A percentile compares a stretch with the other conserved stretches of the same genome.
Conservation (phyloP, 2,329 filamentous ascomycete species). For the Cryphonectria carpinicola region DNA sequence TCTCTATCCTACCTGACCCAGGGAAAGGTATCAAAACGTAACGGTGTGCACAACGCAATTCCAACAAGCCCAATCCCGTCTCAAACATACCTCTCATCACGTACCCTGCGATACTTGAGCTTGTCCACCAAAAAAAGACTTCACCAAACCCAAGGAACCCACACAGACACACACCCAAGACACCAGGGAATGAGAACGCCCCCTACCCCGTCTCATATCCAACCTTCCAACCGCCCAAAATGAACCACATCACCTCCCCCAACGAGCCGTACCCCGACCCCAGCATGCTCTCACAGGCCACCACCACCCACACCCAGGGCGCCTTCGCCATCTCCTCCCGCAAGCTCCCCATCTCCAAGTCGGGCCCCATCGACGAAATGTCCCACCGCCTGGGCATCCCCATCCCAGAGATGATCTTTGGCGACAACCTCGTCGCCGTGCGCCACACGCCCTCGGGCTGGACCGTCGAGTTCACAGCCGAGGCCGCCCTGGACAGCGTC, state of each 20-base stretch:
- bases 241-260: conserved; percentile 46
- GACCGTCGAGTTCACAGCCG: conserved; percentile 80
- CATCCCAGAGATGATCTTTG: conserved; percentile 98
- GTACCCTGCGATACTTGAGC: background rate
- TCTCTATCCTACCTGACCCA: background rate
- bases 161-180: background rate
- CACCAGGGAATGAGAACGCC: background rate
- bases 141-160: background rate
- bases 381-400: conserved; percentile 78
- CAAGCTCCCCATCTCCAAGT: conserved; percentile 94
- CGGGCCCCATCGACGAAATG: conserved; percentile 86
- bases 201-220: background rate
- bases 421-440: conserved; percentile 84
- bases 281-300: conserved; percentile 55
- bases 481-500: conserved; percentile 84
- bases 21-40: background rate
- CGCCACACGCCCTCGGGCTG: conserved; percentile 76
- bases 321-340: conserved; percentile 78
- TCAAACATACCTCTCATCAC: background rate
- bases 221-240: conserved; percentile 26
- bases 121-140: background rate
- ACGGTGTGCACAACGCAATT: background rate
- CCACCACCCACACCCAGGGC: conserved; percentile 60
- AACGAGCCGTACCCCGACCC: conserved; percentile 61
- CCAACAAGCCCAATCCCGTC: background rate